Evolutionary conservation across 768 basidiomycete species (phyloP).

Genomic region (Phylloporus sp.): DNA sequence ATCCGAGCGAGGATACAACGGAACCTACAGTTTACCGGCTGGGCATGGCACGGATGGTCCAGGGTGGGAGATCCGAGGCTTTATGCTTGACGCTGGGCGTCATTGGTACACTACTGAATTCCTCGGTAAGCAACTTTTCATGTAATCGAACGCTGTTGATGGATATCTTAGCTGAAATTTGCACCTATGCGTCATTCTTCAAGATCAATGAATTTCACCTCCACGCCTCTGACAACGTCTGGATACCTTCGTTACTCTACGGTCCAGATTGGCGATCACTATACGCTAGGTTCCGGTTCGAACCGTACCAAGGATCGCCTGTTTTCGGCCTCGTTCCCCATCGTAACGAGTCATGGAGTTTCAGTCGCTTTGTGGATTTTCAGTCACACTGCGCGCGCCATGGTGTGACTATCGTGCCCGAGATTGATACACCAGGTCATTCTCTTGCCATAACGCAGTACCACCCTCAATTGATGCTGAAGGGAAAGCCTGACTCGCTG

Average conservation of each 20-base stretch:
- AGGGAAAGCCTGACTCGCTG: slow-evolving; percentile 33
- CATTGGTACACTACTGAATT: slow-evolving; percentile 42
- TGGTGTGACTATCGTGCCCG: slow-evolving; percentile 40
- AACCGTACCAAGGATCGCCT: slow-evolving; percentile 32
- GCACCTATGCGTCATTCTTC: slow-evolving; percentile 44
- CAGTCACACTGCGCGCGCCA: slow-evolving; percentile 36
- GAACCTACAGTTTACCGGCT: slow-evolving; percentile 25
- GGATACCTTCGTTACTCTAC: slow-evolving; percentile 39
- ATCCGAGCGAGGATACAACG: slow-evolving; percentile 5
- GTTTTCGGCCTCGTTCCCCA: slow-evolving; percentile 35
- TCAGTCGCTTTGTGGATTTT: slow-evolving; percentile 28
- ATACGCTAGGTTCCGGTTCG: slow-evolving; percentile 42
- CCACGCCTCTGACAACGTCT: slow-evolving; percentile 42
- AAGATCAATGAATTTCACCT: slow-evolving; percentile 43
- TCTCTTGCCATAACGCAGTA: slow-evolving; percentile 43
- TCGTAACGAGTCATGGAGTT: slow-evolving; percentile 41
- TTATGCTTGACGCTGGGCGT: slow-evolving; percentile 45
- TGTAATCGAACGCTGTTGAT: not conserved
- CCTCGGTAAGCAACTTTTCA: slow-evolving; percentile 25
- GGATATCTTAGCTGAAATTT: slow-evolving; percentile 35
- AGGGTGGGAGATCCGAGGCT: slow-evolving; percentile 43
- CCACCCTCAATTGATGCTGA: slow-evolving; percentile 40
- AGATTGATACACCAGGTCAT: slow-evolving; percentile 44
- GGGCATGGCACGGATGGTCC: slow-evolving; percentile 38
- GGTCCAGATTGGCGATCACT: slow-evolving; percentile 38